Evolutionary conservation across 345 rosid genomes (phyloP).

Genomic region (Corymbia maculata): DNA sequence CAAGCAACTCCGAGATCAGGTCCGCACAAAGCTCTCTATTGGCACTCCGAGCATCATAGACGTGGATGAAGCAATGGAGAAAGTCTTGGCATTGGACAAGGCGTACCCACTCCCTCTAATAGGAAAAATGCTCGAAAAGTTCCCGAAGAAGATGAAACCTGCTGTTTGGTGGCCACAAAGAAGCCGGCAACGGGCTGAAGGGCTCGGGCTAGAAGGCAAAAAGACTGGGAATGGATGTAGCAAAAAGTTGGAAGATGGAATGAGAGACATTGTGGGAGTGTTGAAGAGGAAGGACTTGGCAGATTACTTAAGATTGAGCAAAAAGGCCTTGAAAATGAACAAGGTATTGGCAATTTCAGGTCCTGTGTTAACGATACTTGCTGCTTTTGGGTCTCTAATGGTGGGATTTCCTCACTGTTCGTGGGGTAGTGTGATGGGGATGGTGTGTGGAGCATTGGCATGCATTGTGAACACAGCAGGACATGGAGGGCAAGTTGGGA

Average conservation of each 20-base stretch:
- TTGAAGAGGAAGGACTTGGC: constrained; percentile 29
- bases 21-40: constrained; percentile 11
- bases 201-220: background rate
- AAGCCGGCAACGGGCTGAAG: background rate
- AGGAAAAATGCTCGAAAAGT: constrained; percentile 42
- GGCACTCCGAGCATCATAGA: constrained; percentile 13
- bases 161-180: constrained; percentile 43
- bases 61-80: constrained; percentile 30
- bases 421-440: constrained; percentile 19
- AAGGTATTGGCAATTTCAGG: constrained; percentile 33
- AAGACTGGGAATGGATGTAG: constrained; percentile 27
- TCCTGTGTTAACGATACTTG: constrained; percentile 32
- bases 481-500: constrained; percentile 43
- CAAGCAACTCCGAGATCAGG: constrained; percentile 30
- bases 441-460: constrained; percentile 27
- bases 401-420: constrained; percentile 1
- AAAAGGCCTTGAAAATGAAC: constrained; percentile 22
- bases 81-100: constrained; percentile 34
- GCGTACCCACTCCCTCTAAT: constrained; percentile 53
- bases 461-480: constrained; percentile 24
- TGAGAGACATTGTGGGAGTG: constrained; percentile 18
- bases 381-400: constrained; percentile 26
- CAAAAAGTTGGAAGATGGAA: constrained; percentile 23
- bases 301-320: constrained; percentile 30
- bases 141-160: constrained; percentile 30